Evolutionary conservation across 1,284 basidiomycete species (phyloP).

Genomic region (Sanghuangporus weigelae): DNA sequence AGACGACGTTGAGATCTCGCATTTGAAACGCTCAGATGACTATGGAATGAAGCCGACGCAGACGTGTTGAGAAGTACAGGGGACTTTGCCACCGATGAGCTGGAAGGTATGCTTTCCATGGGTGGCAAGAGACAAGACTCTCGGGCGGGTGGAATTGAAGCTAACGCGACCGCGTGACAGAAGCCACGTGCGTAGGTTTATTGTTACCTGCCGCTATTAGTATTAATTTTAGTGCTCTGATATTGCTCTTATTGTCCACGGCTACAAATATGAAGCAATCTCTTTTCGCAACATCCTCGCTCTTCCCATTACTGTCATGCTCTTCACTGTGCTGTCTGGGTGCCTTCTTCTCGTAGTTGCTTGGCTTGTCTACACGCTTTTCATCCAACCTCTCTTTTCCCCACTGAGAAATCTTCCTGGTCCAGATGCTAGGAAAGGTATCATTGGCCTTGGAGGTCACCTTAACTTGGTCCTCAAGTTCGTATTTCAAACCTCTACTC

Average conservation of each 20-base stretch:
- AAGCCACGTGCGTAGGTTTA: not conserved
- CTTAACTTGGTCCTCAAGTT: conserved; percentile 14
- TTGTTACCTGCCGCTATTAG: too few species aligned
- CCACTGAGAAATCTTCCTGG: conserved; percentile 20
- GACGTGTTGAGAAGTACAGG: conserved; percentile 12
- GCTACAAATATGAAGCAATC: not conserved
- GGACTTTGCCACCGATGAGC: conserved; percentile 11
- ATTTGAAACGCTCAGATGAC: conserved; percentile 9
- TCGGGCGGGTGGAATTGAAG: not conserved
- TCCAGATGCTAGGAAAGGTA: conserved; percentile 12
- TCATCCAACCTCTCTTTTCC: conserved; percentile 17
- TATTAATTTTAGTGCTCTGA: too few species aligned
- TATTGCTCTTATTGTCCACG: not conserved
- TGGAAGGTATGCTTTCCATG: conserved; percentile 15
- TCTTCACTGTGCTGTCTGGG: not conserved
- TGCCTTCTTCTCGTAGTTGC: not conserved
- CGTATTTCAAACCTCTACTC: not conserved
- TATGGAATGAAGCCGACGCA: conserved; percentile 14
- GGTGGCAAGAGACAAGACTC: too few species aligned
- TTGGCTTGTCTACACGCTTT: conserved; percentile 9
- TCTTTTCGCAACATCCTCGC: not conserved
- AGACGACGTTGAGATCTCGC: conserved; percentile 14
- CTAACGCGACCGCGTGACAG: not conserved
- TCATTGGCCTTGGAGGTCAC: conserved; percentile 12
- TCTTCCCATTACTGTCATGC: not conserved